These are phyloP conservation scores for Globisporangium splendens DNA, from an alignment of 352 stramenopile species.

Conservation along the genomic window DNA sequence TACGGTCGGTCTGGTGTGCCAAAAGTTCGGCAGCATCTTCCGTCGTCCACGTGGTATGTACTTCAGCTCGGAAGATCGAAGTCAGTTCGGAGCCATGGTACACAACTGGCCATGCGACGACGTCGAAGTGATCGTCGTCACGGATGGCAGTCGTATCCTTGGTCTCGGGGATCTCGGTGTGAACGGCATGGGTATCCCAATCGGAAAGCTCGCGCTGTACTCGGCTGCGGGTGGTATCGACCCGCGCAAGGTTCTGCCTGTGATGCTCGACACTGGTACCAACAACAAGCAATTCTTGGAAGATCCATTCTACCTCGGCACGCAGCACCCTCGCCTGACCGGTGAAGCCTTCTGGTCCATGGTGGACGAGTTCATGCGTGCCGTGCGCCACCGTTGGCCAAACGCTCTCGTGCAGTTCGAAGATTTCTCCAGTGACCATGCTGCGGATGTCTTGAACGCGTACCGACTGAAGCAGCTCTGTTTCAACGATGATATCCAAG, in stretches of 20 bases:
- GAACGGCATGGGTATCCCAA: slow-evolving; percentile 98
- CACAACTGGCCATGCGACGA: slow-evolving; percentile 97
- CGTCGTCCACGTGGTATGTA: slow-evolving; percentile 92
- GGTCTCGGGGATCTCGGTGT: slow-evolving; percentile 95
- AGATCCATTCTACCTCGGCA: slow-evolving; percentile 94
- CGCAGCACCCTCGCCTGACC: slow-evolving; percentile 87
- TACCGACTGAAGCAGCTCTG: slow-evolving; percentile 94
- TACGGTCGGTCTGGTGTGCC: slow-evolving; percentile 92
- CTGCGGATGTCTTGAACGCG: slow-evolving; percentile 90
- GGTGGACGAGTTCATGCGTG: slow-evolving; percentile 92
- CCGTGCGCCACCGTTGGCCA: slow-evolving; percentile 86
- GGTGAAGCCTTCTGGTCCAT: slow-evolving; percentile 94
- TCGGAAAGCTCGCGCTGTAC: slow-evolving; percentile 96
- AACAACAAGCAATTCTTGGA: slow-evolving; percentile 93
- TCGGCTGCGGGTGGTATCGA: slow-evolving; percentile 93
- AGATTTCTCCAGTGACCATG: slow-evolving; percentile 92
- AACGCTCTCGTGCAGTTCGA: slow-evolving; percentile 96
- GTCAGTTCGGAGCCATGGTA: slow-evolving; percentile 87
- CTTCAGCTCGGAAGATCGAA: slow-evolving; percentile 90
- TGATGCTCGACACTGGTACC: slow-evolving; percentile 96
- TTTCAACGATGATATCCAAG: slow-evolving; percentile 99
- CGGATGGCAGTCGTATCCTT: slow-evolving; percentile 95
- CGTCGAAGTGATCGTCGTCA: slow-evolving; percentile 97
- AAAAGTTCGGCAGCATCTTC: slow-evolving; percentile 92
- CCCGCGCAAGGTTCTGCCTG: slow-evolving; percentile 91